A percentile compares a stretch with the other conserved stretches of the same genome.
phyloP scores from a whole-genome alignment of 805 yeast species.

The Kodamaea neixiangensis region DNA sequence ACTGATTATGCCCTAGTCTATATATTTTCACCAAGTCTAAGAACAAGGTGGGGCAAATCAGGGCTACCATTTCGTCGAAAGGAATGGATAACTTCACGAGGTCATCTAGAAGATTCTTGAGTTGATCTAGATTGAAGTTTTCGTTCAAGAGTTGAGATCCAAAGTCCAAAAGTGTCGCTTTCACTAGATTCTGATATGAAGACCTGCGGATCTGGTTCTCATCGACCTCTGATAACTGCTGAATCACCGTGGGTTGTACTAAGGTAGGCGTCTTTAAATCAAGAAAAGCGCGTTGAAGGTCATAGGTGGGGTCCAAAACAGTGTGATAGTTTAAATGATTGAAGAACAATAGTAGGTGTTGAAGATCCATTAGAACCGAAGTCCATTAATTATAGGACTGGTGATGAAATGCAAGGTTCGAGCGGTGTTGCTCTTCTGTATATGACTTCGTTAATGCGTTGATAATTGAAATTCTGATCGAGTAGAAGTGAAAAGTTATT shows the following conservation, averaged over 20 bases:
- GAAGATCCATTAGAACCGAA: not conserved
- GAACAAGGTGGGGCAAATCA: not conserved
- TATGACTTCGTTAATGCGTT: too few relatives aligned
- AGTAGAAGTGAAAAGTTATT: constrained; percentile 4
- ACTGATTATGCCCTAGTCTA: not conserved
- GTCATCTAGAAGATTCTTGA: not conserved
- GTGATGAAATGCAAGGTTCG: not conserved
- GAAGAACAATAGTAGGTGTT: constrained; percentile 4
- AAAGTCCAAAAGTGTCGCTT: constrained; percentile 11
- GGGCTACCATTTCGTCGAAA: not conserved
- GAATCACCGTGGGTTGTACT: not conserved
- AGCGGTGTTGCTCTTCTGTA: not conserved
- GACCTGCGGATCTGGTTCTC: constrained; percentile 9
- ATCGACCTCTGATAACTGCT: not conserved
- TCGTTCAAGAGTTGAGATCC: not conserved
- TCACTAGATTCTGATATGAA: constrained; percentile 6
- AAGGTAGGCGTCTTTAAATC: constrained; percentile 12
- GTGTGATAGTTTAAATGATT: constrained; percentile 23
- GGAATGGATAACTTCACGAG: not conserved
- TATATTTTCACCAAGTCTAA: not conserved
- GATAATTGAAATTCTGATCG: not conserved
- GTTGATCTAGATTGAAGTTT: not conserved
- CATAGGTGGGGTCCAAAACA: constrained; percentile 19
- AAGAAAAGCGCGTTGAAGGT: constrained; percentile 20
- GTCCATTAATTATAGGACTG: not conserved